Conservation (phyloP, 2,329 filamentous ascomycete genomes). For the Graphiopsis chlorocephala region DNA sequence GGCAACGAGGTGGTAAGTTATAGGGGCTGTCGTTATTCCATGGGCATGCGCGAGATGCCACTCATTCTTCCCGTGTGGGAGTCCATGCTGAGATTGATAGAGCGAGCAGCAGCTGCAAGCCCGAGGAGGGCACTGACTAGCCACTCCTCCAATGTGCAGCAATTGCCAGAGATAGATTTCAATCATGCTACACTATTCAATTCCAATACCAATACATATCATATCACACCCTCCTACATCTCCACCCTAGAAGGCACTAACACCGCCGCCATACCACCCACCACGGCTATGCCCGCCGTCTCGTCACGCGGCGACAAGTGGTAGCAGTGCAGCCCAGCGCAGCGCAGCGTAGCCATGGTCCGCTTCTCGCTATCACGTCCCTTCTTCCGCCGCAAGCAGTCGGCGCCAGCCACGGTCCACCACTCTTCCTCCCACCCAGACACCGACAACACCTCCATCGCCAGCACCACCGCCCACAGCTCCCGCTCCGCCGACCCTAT, state of each 20-base stretch:
- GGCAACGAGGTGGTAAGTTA: not conserved
- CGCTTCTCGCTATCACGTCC: constrained; percentile 22
- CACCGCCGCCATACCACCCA: not conserved
- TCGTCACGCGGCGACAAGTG: constrained; percentile 5
- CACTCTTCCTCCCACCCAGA: constrained; percentile 4
- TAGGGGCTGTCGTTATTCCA: not conserved
- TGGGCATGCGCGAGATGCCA: not conserved
- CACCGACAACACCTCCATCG: constrained; percentile 20
- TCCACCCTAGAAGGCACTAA: not conserved
- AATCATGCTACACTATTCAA: too few species aligned
- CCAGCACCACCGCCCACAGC: constrained; percentile 21
- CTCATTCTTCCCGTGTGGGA: not conserved
- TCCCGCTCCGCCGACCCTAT: constrained; percentile 11
- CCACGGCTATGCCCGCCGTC: constrained; percentile 6
- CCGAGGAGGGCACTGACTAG: not conserved
- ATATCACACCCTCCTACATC: not conserved
- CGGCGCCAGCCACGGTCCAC: constrained; percentile 19
- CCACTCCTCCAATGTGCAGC: not conserved
- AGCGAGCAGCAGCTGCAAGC: not conserved
- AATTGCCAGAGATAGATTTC: not conserved
- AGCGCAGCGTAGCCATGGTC: constrained; percentile 17
- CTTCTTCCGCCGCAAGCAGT: constrained; percentile 25
- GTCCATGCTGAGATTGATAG: not conserved
- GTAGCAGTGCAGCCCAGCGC: too few species aligned
- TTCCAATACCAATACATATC: not conserved